phyloP scores from a whole-genome alignment of 1,284 basidiomycete species.

The Boletus semigastroideus region DNA sequence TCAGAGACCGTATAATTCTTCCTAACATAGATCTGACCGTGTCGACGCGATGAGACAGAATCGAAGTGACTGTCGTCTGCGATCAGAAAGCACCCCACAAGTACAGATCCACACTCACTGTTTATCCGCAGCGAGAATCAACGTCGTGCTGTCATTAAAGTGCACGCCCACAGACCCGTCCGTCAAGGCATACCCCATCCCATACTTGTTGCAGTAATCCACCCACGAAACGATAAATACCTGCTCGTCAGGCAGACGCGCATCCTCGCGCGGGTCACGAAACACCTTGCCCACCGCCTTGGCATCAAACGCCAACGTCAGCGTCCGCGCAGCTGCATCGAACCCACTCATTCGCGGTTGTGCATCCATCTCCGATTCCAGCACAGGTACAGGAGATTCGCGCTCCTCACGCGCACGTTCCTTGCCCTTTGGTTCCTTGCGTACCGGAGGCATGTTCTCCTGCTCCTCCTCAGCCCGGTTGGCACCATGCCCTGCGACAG shows the following conservation, averaged over 20 bases:
- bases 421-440: conserved; percentile 32
- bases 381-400: conserved; percentile 19
- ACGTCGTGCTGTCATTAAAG: conserved; percentile 92
- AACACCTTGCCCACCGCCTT: conserved; percentile 60
- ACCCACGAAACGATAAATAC: conserved; percentile 98
- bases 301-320: conserved; percentile 70
- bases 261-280: conserved; percentile 57
- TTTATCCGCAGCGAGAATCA: conserved; percentile 84
- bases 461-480: conserved; percentile 39
- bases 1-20: conserved; percentile 63
- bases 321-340: conserved; percentile 64
- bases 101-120: conserved; percentile 46
- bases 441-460: conserved; percentile 44
- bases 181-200: conserved; percentile 95
- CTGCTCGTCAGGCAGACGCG: conserved; percentile 59
- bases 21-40: conserved; percentile 66
- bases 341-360: conserved; percentile 53
- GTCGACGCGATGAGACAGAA: conserved; percentile 67
- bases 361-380: conserved; percentile 23
- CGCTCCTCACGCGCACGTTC: conserved; percentile 35
- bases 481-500: conserved; percentile 40
- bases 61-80: conserved; percentile 70
- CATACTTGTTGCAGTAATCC: conserved; percentile 98
- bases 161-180: conserved; percentile 94
- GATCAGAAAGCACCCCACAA: conserved; percentile 3